Conservation (phyloP, 2,329 filamentous ascomycete genomes). For the Chaetomium olivaceum region DNA sequence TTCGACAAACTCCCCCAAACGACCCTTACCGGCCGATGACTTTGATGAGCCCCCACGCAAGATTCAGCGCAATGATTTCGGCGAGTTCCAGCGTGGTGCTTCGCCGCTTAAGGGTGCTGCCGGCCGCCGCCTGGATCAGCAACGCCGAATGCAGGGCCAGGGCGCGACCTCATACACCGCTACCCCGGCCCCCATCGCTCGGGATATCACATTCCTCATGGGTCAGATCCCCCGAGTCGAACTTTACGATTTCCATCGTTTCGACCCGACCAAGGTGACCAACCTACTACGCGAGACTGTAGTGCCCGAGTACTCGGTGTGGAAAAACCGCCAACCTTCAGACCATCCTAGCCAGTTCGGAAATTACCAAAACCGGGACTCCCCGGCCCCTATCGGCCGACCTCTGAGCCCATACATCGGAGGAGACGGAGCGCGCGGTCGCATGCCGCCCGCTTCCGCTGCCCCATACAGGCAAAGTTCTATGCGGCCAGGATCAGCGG, state of each 20-base stretch:
- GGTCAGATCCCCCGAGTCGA: slow-evolving; percentile 74
- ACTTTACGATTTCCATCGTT: slow-evolving; percentile 68
- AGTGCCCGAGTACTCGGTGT: slow-evolving; percentile 61
- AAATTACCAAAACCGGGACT: slow-evolving; percentile 31
- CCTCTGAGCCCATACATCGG: slow-evolving; percentile 49
- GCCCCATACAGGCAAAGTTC: slow-evolving; percentile 55
- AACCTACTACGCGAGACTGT: slow-evolving; percentile 68
- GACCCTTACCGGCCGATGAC: slow-evolving; percentile 67
- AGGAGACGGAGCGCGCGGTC: slow-evolving; percentile 39
- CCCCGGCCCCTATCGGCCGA: slow-evolving; percentile 36
- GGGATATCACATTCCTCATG: slow-evolving; percentile 64
- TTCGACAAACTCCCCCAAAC: slow-evolving; percentile 58
- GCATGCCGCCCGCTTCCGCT: slow-evolving; percentile 28
- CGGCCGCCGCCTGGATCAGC: slow-evolving; percentile 79
- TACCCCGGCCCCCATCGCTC: slow-evolving; percentile 67
- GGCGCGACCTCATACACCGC: slow-evolving; percentile 39
- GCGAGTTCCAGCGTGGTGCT: slow-evolving; percentile 84
- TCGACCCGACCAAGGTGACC: slow-evolving; percentile 71
- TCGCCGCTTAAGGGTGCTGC: slow-evolving; percentile 92
- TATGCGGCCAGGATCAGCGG: slow-evolving; percentile 50
- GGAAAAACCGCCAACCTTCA: slow-evolving; percentile 44
- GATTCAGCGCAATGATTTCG: slow-evolving; percentile 72
- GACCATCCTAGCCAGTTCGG: slow-evolving; percentile 29
- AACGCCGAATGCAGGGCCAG: slow-evolving; percentile 61
- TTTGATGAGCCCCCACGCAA: slow-evolving; percentile 80